phyloP scores from a whole-genome alignment of 1,284 basidiomycete genomes.

The Boletus subluridellus region DNA sequence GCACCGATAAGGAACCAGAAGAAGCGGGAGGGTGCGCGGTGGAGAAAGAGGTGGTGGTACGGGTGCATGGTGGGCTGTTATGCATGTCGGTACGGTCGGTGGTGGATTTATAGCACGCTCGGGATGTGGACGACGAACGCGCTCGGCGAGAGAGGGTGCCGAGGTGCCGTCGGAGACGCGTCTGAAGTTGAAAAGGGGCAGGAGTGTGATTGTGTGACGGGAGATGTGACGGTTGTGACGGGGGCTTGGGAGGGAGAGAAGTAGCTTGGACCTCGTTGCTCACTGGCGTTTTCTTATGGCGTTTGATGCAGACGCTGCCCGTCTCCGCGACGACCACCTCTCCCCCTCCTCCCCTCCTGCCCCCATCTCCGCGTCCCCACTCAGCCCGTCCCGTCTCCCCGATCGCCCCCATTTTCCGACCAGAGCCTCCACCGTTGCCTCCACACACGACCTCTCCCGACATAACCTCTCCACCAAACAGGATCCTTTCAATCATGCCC shows the following conservation, averaged over 20 bases:
- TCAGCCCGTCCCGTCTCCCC: conserved; percentile 38
- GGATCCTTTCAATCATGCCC: conserved; percentile 42
- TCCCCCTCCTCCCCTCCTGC: conserved; percentile 3
- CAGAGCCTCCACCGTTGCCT: conserved; percentile 58
- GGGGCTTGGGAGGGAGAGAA: background rate
- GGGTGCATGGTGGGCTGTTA: conserved; percentile 34
- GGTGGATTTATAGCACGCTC: conserved; percentile 10
- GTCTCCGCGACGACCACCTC: conserved; percentile 30
- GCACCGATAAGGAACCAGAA: conserved; percentile 68
- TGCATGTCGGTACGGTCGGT: background rate
- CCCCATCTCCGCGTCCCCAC: conserved; percentile 36
- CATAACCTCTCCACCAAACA: conserved; percentile 41
- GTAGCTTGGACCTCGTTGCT: background rate
- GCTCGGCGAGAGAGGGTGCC: conserved; percentile 4
- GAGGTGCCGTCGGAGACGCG: conserved; percentile 23
- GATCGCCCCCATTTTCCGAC: conserved; percentile 54
- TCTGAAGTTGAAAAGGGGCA: background rate
- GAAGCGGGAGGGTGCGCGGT: conserved; percentile 50
- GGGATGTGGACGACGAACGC: conserved; percentile 19
- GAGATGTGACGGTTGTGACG: conserved; percentile 1
- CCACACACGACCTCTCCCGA: conserved; percentile 51
- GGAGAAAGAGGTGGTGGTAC: conserved; percentile 32
- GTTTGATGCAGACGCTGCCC: conserved; percentile 31
- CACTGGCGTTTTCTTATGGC: conserved; percentile 20
- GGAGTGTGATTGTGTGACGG: background rate